phyloP scores from a whole-genome alignment of 2,329 filamentous ascomycete species.

The Pestalotiopsis sp. region DNA sequence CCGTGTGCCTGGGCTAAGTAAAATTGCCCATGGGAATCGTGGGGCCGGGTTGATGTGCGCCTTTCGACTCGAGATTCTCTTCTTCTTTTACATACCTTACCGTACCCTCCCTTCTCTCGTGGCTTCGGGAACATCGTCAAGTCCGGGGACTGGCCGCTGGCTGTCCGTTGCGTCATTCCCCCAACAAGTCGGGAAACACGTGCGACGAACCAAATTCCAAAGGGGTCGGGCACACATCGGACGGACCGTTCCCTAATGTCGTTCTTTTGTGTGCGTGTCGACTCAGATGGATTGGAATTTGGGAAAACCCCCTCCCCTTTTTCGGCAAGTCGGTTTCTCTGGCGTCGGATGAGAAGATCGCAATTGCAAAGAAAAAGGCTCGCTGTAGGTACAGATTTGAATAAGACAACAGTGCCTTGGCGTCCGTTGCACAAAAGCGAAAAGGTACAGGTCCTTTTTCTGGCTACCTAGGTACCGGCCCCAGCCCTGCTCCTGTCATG shows the following conservation, averaged over 20 bases:
- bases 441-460: too few species aligned
- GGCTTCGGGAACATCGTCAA: conserved; percentile 3
- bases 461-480: background rate
- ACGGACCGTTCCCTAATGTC: background rate
- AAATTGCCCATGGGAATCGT: conserved; percentile 7
- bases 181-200: background rate
- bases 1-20: conserved; percentile 1
- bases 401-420: too few species aligned
- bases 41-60: background rate
- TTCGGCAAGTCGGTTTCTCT: background rate
- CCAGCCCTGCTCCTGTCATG: background rate
- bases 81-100: background rate
- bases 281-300: background rate
- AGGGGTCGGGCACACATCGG: background rate
- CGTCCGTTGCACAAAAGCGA: too few species aligned
- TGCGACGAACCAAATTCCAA: background rate
- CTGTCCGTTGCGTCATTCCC: background rate
- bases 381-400: too few species aligned
- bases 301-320: background rate
- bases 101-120: background rate
- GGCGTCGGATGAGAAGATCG: too few species aligned
- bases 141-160: background rate
- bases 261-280: background rate
- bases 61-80: background rate
- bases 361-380: too few species aligned